Conservation (phyloP, 495 filamentous ascomycete species). For the Beverwykella pulmonaria region DNA sequence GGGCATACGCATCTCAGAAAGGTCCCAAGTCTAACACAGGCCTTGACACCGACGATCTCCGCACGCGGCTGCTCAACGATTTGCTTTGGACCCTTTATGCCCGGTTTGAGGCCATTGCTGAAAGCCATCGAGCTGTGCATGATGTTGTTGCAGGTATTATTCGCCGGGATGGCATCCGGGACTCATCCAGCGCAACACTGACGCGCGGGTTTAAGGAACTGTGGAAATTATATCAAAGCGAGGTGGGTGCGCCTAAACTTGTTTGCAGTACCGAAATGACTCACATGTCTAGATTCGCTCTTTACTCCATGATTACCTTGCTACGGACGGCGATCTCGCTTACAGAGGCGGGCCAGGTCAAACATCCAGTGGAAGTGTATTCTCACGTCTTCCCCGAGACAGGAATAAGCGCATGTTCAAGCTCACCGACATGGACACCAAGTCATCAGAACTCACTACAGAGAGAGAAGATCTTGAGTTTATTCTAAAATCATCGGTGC, state of each 20-base stretch:
- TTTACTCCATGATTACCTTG: conserved; percentile 92
- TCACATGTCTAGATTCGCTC: conserved; percentile 75
- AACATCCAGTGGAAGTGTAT: conserved; percentile 57
- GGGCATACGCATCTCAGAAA: conserved; percentile 48
- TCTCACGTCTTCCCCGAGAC: conserved; percentile 65
- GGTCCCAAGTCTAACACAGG: conserved; percentile 17
- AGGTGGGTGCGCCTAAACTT: conserved; percentile 50
- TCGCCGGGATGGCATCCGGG: conserved; percentile 67
- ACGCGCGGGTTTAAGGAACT: conserved; percentile 85
- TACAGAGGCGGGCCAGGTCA: conserved; percentile 54
- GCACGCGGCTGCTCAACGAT: conserved; percentile 82
- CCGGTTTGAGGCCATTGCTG: conserved; percentile 94
- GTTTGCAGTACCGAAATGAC: conserved; percentile 16
- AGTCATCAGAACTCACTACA: conserved; percentile 68
- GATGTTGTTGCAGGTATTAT: conserved; percentile 84
- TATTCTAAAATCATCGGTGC: conserved; percentile 88
- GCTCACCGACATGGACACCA: conserved; percentile 78
- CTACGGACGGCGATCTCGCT: conserved; percentile 77
- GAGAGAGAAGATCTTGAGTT: conserved; percentile 89
- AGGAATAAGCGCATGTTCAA: conserved; percentile 79
- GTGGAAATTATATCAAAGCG: conserved; percentile 88
- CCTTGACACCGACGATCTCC: conserved; percentile 64
- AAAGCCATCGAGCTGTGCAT: conserved; percentile 91
- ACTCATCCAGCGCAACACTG: conserved; percentile 54
- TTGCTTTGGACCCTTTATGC: conserved; percentile 90